Evolutionary conservation across 2,329 filamentous ascomycete species (phyloP).

Genomic region (Biscogniauxia marginata): DNA sequence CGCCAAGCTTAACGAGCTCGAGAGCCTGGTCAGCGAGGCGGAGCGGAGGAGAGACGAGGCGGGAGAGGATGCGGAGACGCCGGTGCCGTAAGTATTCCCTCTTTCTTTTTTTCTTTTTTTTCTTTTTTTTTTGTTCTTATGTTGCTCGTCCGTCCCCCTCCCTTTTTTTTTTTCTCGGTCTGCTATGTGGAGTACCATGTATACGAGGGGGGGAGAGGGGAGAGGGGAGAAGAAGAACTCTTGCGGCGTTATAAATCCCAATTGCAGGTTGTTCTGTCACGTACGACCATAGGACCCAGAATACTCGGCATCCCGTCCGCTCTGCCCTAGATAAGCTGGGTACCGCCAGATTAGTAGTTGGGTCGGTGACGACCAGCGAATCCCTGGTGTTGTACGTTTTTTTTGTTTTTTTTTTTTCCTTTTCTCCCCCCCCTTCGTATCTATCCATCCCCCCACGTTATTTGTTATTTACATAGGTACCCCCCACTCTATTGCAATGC

Average conservation of each 20-base stretch:
- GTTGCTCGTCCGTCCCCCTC: background rate
- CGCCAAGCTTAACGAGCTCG: constrained; percentile 57
- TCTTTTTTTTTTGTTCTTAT: constrained; percentile 1
- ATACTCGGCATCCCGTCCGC: constrained; percentile 33
- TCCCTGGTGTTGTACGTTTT: constrained; percentile 36
- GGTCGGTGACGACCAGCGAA: constrained; percentile 36
- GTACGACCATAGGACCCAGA: constrained; percentile 34
- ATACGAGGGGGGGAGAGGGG: background rate
- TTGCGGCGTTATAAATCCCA: constrained; percentile 17
- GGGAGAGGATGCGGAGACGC: constrained; percentile 28
- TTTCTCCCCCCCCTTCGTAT: background rate
- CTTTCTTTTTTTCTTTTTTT: background rate
- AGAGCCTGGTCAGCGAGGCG: constrained; percentile 54
- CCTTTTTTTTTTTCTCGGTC: background rate
- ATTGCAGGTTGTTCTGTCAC: constrained; percentile 9
- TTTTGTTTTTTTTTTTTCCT: constrained; percentile 3
- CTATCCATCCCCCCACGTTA: too few species aligned
- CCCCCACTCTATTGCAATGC: too few species aligned
- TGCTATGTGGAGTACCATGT: too few species aligned
- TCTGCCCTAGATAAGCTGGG: constrained; percentile 33
- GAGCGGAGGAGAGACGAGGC: constrained; percentile 37
- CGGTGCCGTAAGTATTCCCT: constrained; percentile 45
- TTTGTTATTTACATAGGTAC: too few species aligned
- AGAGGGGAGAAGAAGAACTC: background rate
- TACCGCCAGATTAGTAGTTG: constrained; percentile 34